Percentiles rank a stretch among this genome's conserved stretches.
Evolutionary conservation across 805 yeast genomes (phyloP).

Genomic region (Citeromyces matritensis): DNA sequence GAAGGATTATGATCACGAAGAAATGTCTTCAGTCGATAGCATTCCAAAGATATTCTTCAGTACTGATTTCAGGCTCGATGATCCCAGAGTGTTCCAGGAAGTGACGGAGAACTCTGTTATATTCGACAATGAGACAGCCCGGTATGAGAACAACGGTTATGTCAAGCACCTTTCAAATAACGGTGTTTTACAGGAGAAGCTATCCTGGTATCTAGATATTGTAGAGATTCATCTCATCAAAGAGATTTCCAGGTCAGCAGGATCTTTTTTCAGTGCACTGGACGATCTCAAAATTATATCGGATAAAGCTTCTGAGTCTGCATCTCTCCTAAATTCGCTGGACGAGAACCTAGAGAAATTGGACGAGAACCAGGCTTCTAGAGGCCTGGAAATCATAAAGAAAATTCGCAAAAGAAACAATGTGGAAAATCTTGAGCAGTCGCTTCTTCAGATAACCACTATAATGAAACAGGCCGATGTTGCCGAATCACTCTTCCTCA

Average conservation of each 20-base stretch:
- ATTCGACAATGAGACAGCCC: slow-evolving; percentile 16
- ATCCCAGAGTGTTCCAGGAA: slow-evolving; percentile 68
- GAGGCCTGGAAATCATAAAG: slow-evolving; percentile 34
- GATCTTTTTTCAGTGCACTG: slow-evolving; percentile 72
- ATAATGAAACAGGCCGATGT: slow-evolving; percentile 28
- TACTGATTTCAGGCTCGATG: slow-evolving; percentile 64
- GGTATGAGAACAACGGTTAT: slow-evolving; percentile 13
- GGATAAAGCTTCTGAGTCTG: slow-evolving; percentile 33
- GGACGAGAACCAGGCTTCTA: slow-evolving; percentile 31
- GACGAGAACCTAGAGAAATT: slow-evolving; percentile 25
- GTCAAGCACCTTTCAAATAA: slow-evolving; percentile 30
- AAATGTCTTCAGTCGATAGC: slow-evolving; percentile 14
- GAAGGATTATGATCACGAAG: slow-evolving; percentile 7
- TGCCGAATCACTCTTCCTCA: slow-evolving; percentile 28
- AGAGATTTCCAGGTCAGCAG: slow-evolving; percentile 76
- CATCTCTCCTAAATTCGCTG: slow-evolving; percentile 30
- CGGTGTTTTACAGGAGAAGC: slow-evolving; percentile 53
- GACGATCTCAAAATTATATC: slow-evolving; percentile 61
- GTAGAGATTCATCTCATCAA: slow-evolving; percentile 70
- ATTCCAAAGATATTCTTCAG: slow-evolving; percentile 63
- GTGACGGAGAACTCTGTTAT: slow-evolving; percentile 51
- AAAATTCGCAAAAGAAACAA: slow-evolving; percentile 38
- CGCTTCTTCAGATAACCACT: slow-evolving; percentile 36
- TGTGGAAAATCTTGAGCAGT: slow-evolving; percentile 46
- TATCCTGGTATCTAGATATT: slow-evolving; percentile 71